Evolutionary conservation across 192 early-diverging fungal species (phyloP).

Genomic region (Gaertneriomyces sp.): DNA sequence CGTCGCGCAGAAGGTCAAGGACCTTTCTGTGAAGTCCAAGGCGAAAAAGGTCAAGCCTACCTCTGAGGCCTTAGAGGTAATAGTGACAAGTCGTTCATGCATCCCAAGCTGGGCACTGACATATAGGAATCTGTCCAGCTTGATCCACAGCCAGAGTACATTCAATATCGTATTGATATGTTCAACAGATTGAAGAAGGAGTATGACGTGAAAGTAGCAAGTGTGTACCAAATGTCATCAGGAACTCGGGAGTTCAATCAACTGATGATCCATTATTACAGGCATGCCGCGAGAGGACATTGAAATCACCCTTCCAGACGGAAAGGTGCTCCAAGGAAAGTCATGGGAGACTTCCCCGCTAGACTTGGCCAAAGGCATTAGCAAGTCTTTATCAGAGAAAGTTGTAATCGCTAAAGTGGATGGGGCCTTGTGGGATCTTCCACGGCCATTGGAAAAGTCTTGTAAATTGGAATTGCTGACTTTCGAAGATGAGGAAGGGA

Average conservation of each 20-base stretch:
- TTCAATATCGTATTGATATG: conserved; percentile 73
- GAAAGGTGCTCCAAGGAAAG: conserved; percentile 69
- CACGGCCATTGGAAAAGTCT: conserved; percentile 77
- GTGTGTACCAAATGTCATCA: conserved; percentile 33
- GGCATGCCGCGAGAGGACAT: conserved; percentile 43
- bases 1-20: conserved; percentile 15
- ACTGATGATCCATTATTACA: conserved; percentile 3
- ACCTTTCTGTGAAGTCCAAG: conserved; percentile 20
- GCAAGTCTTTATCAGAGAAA: conserved; percentile 86
- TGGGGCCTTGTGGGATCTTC: conserved; percentile 83
- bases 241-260: neutral
- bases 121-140: conserved; percentile 41
- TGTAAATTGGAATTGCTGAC: conserved; percentile 85
- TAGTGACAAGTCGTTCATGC: neutral
- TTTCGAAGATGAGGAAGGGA: conserved; percentile 89
- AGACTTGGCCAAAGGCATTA: conserved; percentile 81
- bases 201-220: conserved; percentile 60
- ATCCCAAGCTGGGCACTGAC: conserved; percentile 2
- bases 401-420: conserved; percentile 93
- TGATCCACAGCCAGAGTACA: conserved; percentile 68
- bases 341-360: conserved; percentile 95
- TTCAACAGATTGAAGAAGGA: conserved; percentile 70
- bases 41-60: conserved; percentile 1
- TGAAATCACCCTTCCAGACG: conserved; percentile 85
- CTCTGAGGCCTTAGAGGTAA: neutral